Base-by-base conservation (phyloP, 1,139 yeast species). In the Yamadazyma spencermartinsiae region DNA sequence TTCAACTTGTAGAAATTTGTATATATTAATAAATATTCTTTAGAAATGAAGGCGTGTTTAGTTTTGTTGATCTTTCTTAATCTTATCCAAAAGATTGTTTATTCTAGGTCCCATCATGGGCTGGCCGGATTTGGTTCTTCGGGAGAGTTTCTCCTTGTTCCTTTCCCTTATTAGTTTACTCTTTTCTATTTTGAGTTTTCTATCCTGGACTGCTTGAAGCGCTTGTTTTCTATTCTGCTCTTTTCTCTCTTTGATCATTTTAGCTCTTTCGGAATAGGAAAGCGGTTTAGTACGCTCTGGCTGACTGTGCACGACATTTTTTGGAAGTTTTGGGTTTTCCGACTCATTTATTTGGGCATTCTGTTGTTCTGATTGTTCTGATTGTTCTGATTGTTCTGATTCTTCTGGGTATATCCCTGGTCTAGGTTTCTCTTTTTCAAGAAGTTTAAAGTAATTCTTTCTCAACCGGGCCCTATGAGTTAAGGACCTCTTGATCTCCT, bases 101-200 rank as follows among this genome's bases (percentile, higher is more conserved):
- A 90, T 87, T 57, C 95, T 76, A 8, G 96, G 94, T 0, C 88
- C 96, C 95, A 90, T 87, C 35, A 79, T 61, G 2, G 97, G 97
- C 58, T 90, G 98, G 1, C 98, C 97, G 4, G 71, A 60, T 46
- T 71, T 71, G 1, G 96, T 89, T 43, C 70, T 80, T 46, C 83
- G 75, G 1, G 79, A 63, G 9, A 84, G 49, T 26, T 63, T 65
- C 41, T 75, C 76, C 45, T 79, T 74, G 51, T 74, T 75, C 36
- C 61, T 59, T 41, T 72, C 76, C 42, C 70, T 52, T 40, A 61
- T 59, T 41, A 48, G 43, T 35, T 56, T 46, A 32, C 56, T 51
- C 35, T 46, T 48, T 35, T 59, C 66, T 18, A 55, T 51, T 13
- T 37, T 44, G 31, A 51, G 48, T 27, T 56, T 51, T 36, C 52